Conservation (phyloP, 257 asterid species). For the Asclepias syriaca region DNA sequence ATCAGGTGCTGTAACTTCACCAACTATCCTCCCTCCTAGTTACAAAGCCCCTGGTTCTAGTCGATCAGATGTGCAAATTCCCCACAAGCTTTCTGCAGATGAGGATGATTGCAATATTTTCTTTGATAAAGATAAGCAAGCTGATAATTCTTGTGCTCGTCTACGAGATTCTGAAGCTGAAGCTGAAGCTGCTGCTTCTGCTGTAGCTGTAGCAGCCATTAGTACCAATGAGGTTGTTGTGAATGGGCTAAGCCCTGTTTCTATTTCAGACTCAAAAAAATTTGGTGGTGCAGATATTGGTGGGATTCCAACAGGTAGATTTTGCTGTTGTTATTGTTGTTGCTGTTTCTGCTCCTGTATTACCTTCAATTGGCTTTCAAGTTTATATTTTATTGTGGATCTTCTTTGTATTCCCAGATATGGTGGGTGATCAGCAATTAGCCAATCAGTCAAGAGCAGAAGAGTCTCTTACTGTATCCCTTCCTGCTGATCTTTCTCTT, state of each 20-base stretch:
- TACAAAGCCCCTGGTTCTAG: slow-evolving; percentile 74
- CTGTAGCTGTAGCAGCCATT: slow-evolving; percentile 92
- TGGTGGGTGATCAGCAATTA: slow-evolving; percentile 48
- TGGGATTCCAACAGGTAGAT: slow-evolving; percentile 44
- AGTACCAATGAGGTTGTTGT: slow-evolving; percentile 63
- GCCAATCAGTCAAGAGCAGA: slow-evolving; percentile 59
- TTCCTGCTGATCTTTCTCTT: slow-evolving; percentile 95
- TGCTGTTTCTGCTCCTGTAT: not conserved
- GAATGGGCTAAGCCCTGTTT: slow-evolving; percentile 46
- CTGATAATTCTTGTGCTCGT: slow-evolving; percentile 44
- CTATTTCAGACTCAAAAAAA: slow-evolving; percentile 37
- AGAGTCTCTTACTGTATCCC: slow-evolving; percentile 76
- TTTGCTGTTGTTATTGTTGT: not conserved
- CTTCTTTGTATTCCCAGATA: slow-evolving; percentile 32
- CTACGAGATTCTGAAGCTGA: slow-evolving; percentile 72
- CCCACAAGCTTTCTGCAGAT: slow-evolving; percentile 45
- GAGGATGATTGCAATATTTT: slow-evolving; percentile 51
- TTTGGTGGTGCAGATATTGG: slow-evolving; percentile 41
- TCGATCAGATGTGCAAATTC: slow-evolving; percentile 60
- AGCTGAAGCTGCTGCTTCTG: slow-evolving; percentile 95
- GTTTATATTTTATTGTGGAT: not conserved
- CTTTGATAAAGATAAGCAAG: slow-evolving; percentile 61
- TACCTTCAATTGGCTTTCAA: not conserved
- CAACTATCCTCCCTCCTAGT: slow-evolving; percentile 73
- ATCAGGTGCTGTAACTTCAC: slow-evolving; percentile 93